These are phyloP conservation scores for Astraeus odoratus DNA, from an alignment of 768 basidiomycete genomes.

Conservation along the genomic window DNA sequence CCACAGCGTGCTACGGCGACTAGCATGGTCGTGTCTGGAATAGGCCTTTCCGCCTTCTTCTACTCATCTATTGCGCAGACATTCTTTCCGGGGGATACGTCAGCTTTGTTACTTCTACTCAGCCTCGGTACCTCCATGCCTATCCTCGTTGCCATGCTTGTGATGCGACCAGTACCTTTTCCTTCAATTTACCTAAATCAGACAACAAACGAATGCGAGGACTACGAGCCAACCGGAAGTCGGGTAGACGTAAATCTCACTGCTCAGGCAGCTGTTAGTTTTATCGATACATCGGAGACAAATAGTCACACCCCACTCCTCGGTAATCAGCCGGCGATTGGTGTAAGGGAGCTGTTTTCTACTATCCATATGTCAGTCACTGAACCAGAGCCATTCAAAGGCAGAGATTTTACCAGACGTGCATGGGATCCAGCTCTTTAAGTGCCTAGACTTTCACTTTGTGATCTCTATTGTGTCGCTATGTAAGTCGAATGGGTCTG, in stretches of 20 bases:
- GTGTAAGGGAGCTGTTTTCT: background rate
- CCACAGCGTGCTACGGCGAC: slow-evolving; percentile 71
- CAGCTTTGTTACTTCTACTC: slow-evolving; percentile 64
- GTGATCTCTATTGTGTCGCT: slow-evolving; percentile 50
- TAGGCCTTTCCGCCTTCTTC: slow-evolving; percentile 81
- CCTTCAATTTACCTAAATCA: slow-evolving; percentile 21
- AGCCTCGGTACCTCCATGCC: slow-evolving; percentile 67
- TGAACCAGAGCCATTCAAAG: background rate
- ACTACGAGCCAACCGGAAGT: background rate
- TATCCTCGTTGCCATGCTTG: slow-evolving; percentile 63
- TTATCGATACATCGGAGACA: background rate
- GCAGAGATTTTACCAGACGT: slow-evolving; percentile 39
- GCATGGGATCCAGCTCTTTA: slow-evolving; percentile 46
- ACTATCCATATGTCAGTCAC: too few relatives aligned
- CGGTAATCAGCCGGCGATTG: background rate
- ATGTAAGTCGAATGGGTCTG: slow-evolving; percentile 33
- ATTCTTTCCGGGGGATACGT: slow-evolving; percentile 67
- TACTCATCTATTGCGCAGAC: slow-evolving; percentile 69
- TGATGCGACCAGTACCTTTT: slow-evolving; percentile 62
- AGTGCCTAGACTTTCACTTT: slow-evolving; percentile 56
- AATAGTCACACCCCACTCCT: background rate
- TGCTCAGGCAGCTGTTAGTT: background rate
- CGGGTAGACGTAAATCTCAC: background rate
- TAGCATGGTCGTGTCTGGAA: slow-evolving; percentile 71
- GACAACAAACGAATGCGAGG: slow-evolving; percentile 11